phyloP scores from a whole-genome alignment of 495 filamentous ascomycete genomes.

The Copromyces sp. region DNA sequence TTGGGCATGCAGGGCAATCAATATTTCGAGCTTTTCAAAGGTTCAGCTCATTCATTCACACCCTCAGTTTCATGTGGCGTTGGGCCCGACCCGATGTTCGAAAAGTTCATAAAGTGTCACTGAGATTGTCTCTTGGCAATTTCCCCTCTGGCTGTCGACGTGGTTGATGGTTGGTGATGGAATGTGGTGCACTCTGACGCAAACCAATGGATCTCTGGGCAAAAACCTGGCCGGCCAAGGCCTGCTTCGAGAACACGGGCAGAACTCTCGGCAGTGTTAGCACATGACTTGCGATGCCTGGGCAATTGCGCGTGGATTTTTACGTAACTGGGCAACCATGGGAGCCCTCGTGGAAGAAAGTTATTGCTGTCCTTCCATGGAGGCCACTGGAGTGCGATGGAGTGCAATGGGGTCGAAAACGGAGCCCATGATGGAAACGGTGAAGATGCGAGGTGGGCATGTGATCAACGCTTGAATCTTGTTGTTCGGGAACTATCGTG shows the following conservation, averaged over 20 bases:
- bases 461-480: conserved; percentile 12
- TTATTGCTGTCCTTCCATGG: neutral
- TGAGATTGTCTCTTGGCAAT: neutral
- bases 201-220: neutral
- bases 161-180: neutral
- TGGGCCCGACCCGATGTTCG: neutral
- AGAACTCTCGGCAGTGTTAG: conserved; percentile 1
- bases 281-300: conserved; percentile 3
- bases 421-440: neutral
- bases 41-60: neutral
- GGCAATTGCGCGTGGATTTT: conserved; percentile 7
- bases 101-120: neutral
- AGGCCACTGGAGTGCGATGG: neutral
- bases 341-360: conserved; percentile 7
- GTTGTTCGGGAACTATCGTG: conserved; percentile 7
- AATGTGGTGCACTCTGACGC: neutral
- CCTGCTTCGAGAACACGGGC: neutral
- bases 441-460: conserved; percentile 5
- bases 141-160: neutral
- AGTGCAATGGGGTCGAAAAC: neutral
- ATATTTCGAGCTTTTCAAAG: neutral
- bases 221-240: neutral
- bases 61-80: neutral
- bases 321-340: conserved; percentile 18
- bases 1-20: neutral